Base-by-base conservation (phyloP, 164 flowering plant genomes). In the Liriodendron chinense region DNA sequence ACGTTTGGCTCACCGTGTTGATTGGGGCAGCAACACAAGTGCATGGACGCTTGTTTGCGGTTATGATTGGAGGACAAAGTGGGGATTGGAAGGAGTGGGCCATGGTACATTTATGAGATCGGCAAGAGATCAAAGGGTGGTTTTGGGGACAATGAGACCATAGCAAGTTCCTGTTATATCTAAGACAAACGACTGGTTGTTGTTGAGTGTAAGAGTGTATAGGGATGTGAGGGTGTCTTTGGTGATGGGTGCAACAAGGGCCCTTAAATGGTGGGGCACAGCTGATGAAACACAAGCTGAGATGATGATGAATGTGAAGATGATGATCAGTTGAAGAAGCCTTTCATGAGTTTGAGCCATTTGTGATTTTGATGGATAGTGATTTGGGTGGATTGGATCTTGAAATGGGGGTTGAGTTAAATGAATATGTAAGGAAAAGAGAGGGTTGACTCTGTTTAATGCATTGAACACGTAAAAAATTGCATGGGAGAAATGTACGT, bases 221-320 rank as follows among this genome's bases (percentile, higher is more conserved):
- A 79, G 81, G 50, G 83, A 74, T 12, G 83, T 81, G 14, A 28
- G 12, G 63, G 72, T 9, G 77, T 83, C 80, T 70, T 79, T 79
- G 70, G 72, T 65, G 69, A 86, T 77, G 53, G 84, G 89, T 63
- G 84, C 76, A 0, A 84, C 80, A 16, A 86, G 73, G 23, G 84
- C 79, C 47, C 25, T n/a, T 64, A 59, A 48, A 9, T 49, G 62
- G 25, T 61, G 67, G n/a, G 47, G 63, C 3, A 53, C 14, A 25
- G 14, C 26, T 48, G 50, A 21, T 22, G 67, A 21, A 25, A 73
- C 48, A 34, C 23, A 53, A 50, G 64, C 47, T 9, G 28, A 18
- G 59, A 62, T 48, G 75, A 68, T 16, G 14, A 64, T 68, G 74
- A 75, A 61, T 22, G 67, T 16, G 76, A 25, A 57, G 73, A 77